phyloP scores from a whole-genome alignment of 192 early-diverging fungal species.

The Linnemannia schmuckeri region DNA sequence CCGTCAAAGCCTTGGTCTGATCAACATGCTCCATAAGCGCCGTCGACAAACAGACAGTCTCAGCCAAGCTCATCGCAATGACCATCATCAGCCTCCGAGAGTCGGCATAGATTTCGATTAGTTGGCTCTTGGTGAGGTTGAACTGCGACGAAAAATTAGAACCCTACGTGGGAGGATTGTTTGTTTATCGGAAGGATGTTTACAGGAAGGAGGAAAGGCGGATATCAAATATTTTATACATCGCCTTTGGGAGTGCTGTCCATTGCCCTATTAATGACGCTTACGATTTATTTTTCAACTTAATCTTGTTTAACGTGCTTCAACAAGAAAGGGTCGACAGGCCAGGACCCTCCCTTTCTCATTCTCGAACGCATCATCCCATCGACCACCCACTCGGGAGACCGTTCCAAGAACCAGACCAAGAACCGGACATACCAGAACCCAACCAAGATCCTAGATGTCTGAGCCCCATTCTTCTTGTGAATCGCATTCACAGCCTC shows the following conservation, averaged over 20 bases:
- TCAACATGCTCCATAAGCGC: conserved; percentile 17
- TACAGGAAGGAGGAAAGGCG: too few species aligned
- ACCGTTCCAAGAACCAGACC: conserved; percentile 26
- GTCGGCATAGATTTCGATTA: conserved; percentile 17
- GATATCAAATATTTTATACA: too few species aligned
- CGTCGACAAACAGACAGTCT: background rate
- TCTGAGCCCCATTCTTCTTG: conserved; percentile 26
- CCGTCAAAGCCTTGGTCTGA: background rate
- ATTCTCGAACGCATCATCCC: conserved; percentile 32
- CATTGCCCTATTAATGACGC: too few species aligned
- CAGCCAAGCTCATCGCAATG: conserved; percentile 13
- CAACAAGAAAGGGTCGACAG: conserved; percentile 33
- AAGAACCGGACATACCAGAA: conserved; percentile 41
- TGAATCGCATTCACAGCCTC: conserved; percentile 39
- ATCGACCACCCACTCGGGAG: conserved; percentile 39
- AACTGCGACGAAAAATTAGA: too few species aligned
- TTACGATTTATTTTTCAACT: too few species aligned
- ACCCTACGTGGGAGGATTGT: too few species aligned
- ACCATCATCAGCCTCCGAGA: conserved; percentile 22
- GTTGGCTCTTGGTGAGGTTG: background rate
- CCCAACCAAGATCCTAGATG: conserved; percentile 31
- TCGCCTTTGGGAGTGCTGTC: too few species aligned
- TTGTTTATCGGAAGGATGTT: too few species aligned
- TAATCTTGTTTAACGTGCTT: conserved; percentile 24
- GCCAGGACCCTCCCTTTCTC: conserved; percentile 29